Conservation (phyloP, 1,284 basidiomycete genomes). For the Singerocomus inundabilis region DNA sequence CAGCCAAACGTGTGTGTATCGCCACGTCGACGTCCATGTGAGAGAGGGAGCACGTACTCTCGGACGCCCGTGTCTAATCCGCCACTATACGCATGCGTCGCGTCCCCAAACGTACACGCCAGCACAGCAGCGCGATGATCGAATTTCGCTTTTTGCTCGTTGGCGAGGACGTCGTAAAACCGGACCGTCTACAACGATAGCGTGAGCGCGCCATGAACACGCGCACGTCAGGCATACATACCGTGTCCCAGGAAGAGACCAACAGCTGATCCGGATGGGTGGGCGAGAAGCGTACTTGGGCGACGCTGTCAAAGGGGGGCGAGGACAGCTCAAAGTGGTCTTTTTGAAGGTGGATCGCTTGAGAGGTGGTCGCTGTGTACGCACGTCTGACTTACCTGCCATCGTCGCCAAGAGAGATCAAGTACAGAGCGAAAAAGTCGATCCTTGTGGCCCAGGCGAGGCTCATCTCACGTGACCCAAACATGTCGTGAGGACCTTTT, state of each 20-base stretch:
- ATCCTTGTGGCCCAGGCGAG: background rate
- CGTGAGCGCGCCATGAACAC: too few species aligned
- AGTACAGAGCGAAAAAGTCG: background rate
- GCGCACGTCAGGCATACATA: too few species aligned
- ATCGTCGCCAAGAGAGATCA: constrained; percentile 6
- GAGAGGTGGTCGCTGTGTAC: too few species aligned
- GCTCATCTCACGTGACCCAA: constrained; percentile 10
- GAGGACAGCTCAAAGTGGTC: constrained; percentile 57
- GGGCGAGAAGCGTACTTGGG: constrained; percentile 80
- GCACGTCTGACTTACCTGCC: constrained; percentile 23
- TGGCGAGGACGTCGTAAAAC: constrained; percentile 64
- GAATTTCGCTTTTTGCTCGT: constrained; percentile 70
- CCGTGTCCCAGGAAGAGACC: constrained; percentile 87
- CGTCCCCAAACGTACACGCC: constrained; percentile 62
- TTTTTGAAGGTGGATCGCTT: too few species aligned
- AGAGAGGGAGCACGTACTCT: constrained; percentile 47
- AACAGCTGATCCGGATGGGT: constrained; percentile 72
- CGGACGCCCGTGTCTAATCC: constrained; percentile 74
- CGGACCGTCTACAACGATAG: constrained; percentile 59
- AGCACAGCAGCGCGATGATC: constrained; percentile 77
- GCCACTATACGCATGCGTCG: constrained; percentile 65
- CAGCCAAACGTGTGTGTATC: too few species aligned
- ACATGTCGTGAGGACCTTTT: constrained; percentile 6
- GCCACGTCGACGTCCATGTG: too few species aligned
- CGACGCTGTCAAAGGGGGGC: constrained; percentile 84